Evolutionary conservation across 2,329 filamentous ascomycete species (phyloP).

Genomic region (Aspergillus terreus): DNA sequence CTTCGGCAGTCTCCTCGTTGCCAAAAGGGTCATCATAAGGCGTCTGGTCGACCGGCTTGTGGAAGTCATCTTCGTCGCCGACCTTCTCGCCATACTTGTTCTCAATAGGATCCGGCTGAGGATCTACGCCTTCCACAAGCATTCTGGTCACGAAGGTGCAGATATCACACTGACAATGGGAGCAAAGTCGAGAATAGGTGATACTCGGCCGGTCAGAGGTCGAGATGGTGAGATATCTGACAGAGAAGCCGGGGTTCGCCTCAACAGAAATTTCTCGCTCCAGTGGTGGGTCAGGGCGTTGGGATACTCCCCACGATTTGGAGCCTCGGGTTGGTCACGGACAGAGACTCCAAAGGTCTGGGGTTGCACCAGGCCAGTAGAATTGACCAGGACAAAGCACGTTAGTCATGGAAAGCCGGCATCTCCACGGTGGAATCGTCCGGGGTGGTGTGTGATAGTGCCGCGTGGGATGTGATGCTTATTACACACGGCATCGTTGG

Average conservation of each 20-base stretch:
- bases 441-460: no score
- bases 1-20: conserved; percentile 31
- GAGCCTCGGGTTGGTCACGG: background rate
- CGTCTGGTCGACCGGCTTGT: conserved; percentile 5
- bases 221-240: no score
- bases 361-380: background rate
- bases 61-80: conserved; percentile 12
- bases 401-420: no score
- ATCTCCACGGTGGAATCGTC: no score
- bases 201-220: background rate
- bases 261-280: conserved; percentile 4
- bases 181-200: background rate
- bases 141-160: background rate
- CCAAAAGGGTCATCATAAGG: conserved; percentile 27
- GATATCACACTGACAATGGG: background rate
- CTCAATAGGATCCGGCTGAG: conserved; percentile 10
- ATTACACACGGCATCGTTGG: no score
- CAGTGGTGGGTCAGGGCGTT: conserved; percentile 1
- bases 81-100: conserved; percentile 9
- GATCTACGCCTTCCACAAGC: conserved; percentile 7
- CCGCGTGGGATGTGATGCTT: no score
- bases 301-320: background rate
- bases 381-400: no score
- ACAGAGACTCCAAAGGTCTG: background rate
- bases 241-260: background rate